phyloP scores from a whole-genome alignment of 768 basidiomycete genomes.

The Boletus subparvulus region DNA sequence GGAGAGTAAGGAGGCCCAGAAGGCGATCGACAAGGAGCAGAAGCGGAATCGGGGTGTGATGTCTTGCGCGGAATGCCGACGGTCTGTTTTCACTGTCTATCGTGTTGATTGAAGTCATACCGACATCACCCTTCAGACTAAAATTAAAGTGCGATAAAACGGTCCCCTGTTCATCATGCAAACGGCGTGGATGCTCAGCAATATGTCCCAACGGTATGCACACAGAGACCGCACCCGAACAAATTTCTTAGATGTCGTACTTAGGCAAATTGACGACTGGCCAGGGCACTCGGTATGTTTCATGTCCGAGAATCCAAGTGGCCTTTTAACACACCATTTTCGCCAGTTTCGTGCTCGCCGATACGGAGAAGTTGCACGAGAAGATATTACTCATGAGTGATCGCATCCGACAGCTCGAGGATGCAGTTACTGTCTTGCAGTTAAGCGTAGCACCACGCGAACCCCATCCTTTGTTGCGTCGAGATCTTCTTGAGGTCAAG shows the following conservation, averaged over 20 bases:
- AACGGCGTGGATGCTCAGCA: constrained; percentile 70
- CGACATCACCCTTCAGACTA: constrained; percentile 39
- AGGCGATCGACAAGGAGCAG: constrained; percentile 62
- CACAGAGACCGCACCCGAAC: neutral
- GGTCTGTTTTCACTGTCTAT: constrained; percentile 37
- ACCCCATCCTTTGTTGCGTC: constrained; percentile 56
- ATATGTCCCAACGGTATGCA: constrained; percentile 67
- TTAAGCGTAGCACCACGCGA: constrained; percentile 45
- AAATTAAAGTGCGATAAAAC: constrained; percentile 79
- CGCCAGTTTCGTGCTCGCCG: constrained; percentile 65
- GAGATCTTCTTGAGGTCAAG: constrained; percentile 64
- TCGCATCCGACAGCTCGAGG: constrained; percentile 70
- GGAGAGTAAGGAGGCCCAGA: constrained; percentile 38
- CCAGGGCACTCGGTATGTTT: constrained; percentile 67
- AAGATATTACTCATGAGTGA: constrained; percentile 70
- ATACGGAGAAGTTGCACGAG: constrained; percentile 66
- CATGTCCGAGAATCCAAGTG: neutral
- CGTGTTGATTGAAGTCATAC: neutral
- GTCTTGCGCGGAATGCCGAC: constrained; percentile 62
- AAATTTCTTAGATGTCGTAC: neutral
- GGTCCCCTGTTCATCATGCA: constrained; percentile 55
- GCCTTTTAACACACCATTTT: neutral
- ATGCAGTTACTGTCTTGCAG: constrained; percentile 59
- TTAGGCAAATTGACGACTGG: constrained; percentile 67
- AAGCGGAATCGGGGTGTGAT: constrained; percentile 58